phyloP scores from a whole-genome alignment of 495 filamentous ascomycete species.

The Annulohypoxylon nitens region DNA sequence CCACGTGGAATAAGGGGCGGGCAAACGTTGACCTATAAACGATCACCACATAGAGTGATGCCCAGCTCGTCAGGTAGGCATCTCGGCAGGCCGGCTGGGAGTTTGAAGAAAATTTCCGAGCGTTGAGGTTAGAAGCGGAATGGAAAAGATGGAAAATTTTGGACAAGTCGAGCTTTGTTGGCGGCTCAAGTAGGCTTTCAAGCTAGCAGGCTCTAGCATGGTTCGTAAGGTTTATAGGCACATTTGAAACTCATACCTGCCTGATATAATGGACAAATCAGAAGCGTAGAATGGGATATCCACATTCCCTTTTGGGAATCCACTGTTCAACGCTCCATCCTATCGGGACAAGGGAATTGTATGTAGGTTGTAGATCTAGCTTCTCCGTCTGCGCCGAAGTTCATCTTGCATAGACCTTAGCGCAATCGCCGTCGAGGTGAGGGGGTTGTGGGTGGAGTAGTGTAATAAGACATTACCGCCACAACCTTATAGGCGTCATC shows the following conservation, averaged over 20 bases:
- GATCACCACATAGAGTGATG: slow-evolving; percentile 11
- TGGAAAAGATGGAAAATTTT: slow-evolving; percentile 7
- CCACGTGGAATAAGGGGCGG: slow-evolving; percentile 13
- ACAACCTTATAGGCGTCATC: not conserved
- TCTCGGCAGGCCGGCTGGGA: not conserved
- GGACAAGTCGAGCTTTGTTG: not conserved
- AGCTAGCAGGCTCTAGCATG: slow-evolving; percentile 1
- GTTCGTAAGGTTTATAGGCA: not conserved
- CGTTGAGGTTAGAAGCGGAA: not conserved
- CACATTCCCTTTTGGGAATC: slow-evolving; percentile 42
- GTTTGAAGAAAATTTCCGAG: not conserved
- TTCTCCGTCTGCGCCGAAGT: not conserved
- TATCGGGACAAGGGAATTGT: slow-evolving; percentile 8
- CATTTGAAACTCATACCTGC: not conserved
- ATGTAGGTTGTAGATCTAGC: not conserved
- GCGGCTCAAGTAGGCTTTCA: slow-evolving; percentile 1
- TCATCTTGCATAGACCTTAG: slow-evolving; percentile 14
- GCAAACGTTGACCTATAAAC: not conserved
- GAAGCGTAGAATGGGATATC: slow-evolving; percentile 22
- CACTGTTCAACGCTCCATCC: slow-evolving; percentile 4
- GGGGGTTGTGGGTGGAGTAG: not conserved
- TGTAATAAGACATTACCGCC: slow-evolving; percentile 20
- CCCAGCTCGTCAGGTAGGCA: slow-evolving; percentile 2
- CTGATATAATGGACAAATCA: slow-evolving; percentile 29
- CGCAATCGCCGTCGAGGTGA: not conserved